Conservation (phyloP, 1,284 basidiomycete genomes). For the Neotropicomus parvogracilis region DNA sequence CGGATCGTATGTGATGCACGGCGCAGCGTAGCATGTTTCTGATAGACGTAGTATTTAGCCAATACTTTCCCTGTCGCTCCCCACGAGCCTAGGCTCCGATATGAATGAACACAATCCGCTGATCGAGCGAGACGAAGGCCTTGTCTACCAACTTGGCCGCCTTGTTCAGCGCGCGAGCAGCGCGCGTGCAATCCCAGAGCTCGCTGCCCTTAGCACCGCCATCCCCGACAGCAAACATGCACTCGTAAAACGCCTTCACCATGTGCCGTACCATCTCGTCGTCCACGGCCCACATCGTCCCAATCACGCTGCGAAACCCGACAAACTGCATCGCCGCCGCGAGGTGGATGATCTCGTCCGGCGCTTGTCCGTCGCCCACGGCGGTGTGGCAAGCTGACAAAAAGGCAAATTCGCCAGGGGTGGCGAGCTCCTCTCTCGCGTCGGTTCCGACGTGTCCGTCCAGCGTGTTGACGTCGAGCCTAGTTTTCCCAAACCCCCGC, state of each 20-base stretch:
- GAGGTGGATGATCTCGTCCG: slow-evolving; percentile 21
- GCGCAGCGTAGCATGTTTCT: no score
- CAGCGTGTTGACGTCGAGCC: neutral
- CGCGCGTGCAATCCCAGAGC: slow-evolving; percentile 16
- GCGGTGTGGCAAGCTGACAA: slow-evolving; percentile 24
- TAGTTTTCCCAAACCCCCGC: neutral
- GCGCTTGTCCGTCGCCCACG: slow-evolving; percentile 1
- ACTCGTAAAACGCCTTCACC: slow-evolving; percentile 20
- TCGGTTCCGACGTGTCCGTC: neutral
- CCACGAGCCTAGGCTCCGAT: slow-evolving; percentile 16
- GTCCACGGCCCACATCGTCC: slow-evolving; percentile 28
- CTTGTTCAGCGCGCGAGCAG: slow-evolving; percentile 24
- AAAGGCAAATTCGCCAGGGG: slow-evolving; percentile 17
- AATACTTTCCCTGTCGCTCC: no score
- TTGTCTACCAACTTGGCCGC: slow-evolving; percentile 26
- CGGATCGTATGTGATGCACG: no score
- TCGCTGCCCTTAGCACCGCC: neutral
- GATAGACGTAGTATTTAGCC: no score
- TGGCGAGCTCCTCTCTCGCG: neutral
- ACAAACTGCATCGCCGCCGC: slow-evolving; percentile 25
- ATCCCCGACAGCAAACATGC: neutral
- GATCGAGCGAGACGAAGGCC: slow-evolving; percentile 22
- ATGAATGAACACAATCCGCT: slow-evolving; percentile 31
- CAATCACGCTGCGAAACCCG: slow-evolving; percentile 21
- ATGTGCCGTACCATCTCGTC: slow-evolving; percentile 14